phyloP scores from a whole-genome alignment of 2,329 filamentous ascomycete genomes.

The Cladosporium sp. region DNA sequence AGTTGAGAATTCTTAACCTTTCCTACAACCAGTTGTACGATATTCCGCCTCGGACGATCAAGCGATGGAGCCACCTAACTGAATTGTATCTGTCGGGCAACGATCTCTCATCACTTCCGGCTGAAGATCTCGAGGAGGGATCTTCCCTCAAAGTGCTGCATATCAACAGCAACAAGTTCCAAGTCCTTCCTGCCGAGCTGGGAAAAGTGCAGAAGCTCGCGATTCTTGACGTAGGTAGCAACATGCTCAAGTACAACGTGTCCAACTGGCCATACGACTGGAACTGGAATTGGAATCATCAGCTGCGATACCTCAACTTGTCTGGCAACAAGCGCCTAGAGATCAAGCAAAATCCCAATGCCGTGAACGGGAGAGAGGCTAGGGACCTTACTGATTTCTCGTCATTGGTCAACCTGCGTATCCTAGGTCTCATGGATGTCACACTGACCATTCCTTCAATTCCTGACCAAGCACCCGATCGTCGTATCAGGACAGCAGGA shows the following conservation, averaged over 20 bases:
- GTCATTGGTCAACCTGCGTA: constrained; percentile 73
- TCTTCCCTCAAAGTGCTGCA: constrained; percentile 84
- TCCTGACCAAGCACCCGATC: constrained; percentile 90
- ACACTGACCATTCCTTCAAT: constrained; percentile 90
- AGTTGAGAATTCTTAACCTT: constrained; percentile 83
- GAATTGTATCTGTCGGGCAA: constrained; percentile 96
- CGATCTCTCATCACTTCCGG: constrained; percentile 82
- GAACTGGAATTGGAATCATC: constrained; percentile 99
- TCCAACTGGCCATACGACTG: constrained; percentile 99
- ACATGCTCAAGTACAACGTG: constrained; percentile 95
- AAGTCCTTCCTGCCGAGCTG: constrained; percentile 89
- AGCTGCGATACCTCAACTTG: constrained; percentile 89
- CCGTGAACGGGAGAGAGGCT: constrained; percentile 52
- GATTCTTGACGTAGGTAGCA: constrained; percentile 91
- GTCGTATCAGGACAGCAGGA: constrained; percentile 94
- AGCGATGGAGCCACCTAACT: constrained; percentile 81
- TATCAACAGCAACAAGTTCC: constrained; percentile 97
- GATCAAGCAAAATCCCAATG: constrained; percentile 66
- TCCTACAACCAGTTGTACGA: constrained; percentile 95
- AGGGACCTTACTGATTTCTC: constrained; percentile 86
- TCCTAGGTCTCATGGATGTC: constrained; percentile 95
- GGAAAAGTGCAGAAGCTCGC: constrained; percentile 89
- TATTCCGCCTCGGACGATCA: constrained; percentile 81
- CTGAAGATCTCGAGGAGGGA: constrained; percentile 88
- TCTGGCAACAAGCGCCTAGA: constrained; percentile 95